Evolutionary conservation across 2,329 filamentous ascomycete species (phyloP).

Genomic region (Cladosporium phlei): DNA sequence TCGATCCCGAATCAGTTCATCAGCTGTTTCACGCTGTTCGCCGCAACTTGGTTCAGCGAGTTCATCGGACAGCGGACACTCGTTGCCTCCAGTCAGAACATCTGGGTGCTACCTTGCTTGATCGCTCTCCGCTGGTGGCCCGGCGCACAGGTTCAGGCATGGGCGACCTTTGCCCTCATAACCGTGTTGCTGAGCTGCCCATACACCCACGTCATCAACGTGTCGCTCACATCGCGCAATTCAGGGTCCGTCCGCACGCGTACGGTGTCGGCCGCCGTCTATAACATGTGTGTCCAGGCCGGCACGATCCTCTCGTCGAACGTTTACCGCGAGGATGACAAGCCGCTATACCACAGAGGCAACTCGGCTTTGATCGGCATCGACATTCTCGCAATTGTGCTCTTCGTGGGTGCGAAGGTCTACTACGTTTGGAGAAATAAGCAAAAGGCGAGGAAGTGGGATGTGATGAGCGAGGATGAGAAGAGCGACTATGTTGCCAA

Average conservation of each 20-base stretch:
- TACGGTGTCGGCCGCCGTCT: constrained; percentile 37
- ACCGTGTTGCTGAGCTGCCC: constrained; percentile 41
- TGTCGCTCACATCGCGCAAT: constrained; percentile 37
- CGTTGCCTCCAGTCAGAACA: constrained; percentile 45
- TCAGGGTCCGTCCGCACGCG: constrained; percentile 37
- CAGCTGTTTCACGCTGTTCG: constrained; percentile 39
- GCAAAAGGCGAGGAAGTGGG: constrained; percentile 34
- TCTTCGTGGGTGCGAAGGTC: constrained; percentile 49
- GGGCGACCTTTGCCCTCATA: constrained; percentile 34
- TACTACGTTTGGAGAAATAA: constrained; percentile 52
- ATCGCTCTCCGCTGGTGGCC: constrained; percentile 48
- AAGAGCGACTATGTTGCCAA: constrained; percentile 45
- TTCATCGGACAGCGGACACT: constrained; percentile 44
- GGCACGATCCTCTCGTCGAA: constrained; percentile 43
- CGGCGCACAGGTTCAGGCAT: constrained; percentile 34
- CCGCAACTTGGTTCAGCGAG: constrained; percentile 44
- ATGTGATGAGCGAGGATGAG: constrained; percentile 45
- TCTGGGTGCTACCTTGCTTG: constrained; percentile 60
- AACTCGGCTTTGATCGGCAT: constrained; percentile 49
- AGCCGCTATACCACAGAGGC: constrained; percentile 40
- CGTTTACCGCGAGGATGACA: constrained; percentile 45
- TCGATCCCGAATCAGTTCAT: constrained; percentile 46
- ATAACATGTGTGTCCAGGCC: constrained; percentile 40
- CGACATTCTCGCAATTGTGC: constrained; percentile 44
- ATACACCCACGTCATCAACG: constrained; percentile 44